Evolutionary conservation across 495 filamentous ascomycete species (phyloP), one percentile per base, ranked within the genome.

Genomic region (Cenococcum geophilum): DNA sequence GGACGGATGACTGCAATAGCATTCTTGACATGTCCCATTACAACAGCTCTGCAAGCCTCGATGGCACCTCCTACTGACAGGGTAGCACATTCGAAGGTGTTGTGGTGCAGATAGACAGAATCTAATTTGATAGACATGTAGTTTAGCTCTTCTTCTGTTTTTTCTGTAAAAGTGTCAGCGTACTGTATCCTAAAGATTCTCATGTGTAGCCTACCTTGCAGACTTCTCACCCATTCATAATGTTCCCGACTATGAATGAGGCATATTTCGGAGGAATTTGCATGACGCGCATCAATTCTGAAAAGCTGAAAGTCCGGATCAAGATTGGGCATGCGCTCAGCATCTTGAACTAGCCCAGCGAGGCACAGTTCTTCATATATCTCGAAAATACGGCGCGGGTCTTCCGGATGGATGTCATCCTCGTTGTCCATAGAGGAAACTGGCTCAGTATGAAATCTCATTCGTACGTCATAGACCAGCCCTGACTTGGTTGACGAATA

Each of bases 51-150:
- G 72, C 91, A 95, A 0, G 91, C 95, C 71, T 98, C 95, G 61
- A 97, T 96, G 8, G 91, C 92, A 25, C 92, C 93, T 42, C 93
- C 93, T n/a, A 88, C 89, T 1, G 92, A 91, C 23, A 99, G 78
- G 14, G 86, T 73, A 0, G 92, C 84, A 36, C 89, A 88, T n/a
- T 80, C 76, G 68, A 86, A 96, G 0, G 91, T 93, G 61, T 89
- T 77, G 23, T 79, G 80, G 62, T 92, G 91, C 63, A 96, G 88
- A 64, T 99, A 99, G 11, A 99, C 82, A 0, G 95, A 97, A 65
- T 91, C 91, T 23, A 84, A 80, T 1, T 79, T 78, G 37, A 82
- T 77, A 61, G 88, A 84, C 60, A 89, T 72, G 0, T 78, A 70
- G 25, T 86, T 80, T 5, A 97, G 77, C 53, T 86, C 82, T 0